These are phyloP conservation scores for Solanum chacoense DNA, from an alignment of 305 asterid genomes.

Conservation along the genomic window DNA sequence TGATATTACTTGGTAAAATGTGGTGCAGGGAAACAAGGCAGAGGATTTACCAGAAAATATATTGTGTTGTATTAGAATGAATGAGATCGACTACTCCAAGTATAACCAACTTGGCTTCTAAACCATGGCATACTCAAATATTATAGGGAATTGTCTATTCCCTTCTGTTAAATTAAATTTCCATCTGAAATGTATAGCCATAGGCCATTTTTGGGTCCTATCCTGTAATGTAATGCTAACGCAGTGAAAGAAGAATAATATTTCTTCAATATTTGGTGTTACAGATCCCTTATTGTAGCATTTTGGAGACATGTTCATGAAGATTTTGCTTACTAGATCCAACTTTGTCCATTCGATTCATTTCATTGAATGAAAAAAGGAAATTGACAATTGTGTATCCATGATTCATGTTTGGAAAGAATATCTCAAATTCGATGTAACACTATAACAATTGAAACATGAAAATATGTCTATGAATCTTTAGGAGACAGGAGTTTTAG, in stretches of 20 bases:
- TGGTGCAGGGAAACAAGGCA: slow-evolving; percentile 69
- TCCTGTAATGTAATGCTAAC: not conserved
- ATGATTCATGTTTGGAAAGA: not conserved
- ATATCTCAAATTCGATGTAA: not conserved
- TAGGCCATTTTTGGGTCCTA: not conserved
- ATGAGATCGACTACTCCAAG: slow-evolving; percentile 52
- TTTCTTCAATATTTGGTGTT: not conserved
- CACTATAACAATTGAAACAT: not conserved
- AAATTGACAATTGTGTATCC: not conserved
- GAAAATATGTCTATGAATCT: not conserved
- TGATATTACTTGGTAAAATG: not conserved
- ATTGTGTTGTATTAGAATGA: slow-evolving; percentile 64
- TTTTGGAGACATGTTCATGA: not conserved
- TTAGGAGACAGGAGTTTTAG: slow-evolving; percentile 20
- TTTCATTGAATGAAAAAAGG: not conserved
- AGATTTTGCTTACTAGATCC: not conserved
- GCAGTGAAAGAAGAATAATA: not conserved
- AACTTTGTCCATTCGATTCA: not conserved
- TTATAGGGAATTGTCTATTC: not conserved
- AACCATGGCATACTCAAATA: slow-evolving; percentile 3
- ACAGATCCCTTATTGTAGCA: not conserved
- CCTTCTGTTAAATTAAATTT: not conserved
- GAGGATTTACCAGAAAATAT: slow-evolving; percentile 82
- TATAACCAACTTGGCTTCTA: slow-evolving; percentile 50
- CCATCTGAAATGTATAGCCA: not conserved